Evolutionary conservation across 345 rosid species (phyloP), one percentile per base, ranked within the genome.

Genomic region (Syzygium oleosum): DNA sequence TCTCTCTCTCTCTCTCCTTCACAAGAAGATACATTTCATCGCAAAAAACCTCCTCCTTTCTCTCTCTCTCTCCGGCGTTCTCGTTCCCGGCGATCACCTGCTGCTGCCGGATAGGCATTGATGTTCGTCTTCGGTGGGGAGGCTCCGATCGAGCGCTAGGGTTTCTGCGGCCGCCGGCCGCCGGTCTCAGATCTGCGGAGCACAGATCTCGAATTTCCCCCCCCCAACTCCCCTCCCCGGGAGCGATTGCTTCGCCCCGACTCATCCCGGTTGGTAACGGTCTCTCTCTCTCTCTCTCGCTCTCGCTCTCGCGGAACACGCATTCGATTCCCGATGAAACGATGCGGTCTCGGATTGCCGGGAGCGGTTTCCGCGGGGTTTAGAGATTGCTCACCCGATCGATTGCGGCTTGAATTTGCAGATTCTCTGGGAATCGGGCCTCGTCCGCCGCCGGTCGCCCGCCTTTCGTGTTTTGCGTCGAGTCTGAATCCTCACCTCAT

Each of bases 391-490:
- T 73, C 49, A 73, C 38, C 7, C 49, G 80, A 73, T 73, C 80
- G 80, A 23, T 34, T 22, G 46, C 23, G 46, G 80, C 80, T 73
- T 73, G 80, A 73, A 73, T 34, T 73, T 25, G 43, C 41, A 80
- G 84, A 86, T 90, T 87, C 13, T 41, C 3, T 22, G 41, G 54
- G 52, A 52, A 78, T 51, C n/a, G 84, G 31, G 52, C 34, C 61
- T 29, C 80, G 79, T 51, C 84, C 51, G 63, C 80, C 58, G 58
- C 68, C 68, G 34, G 61, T 38, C 61, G 51, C 43, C 52, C n/a
- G n/a, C 46, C 85, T 91, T 93, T 89, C 92, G 94, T 94, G 96
- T 91, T 90, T 93, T 89, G 85, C 89, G 88, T 92, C 87, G 94
- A 92, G 88, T 94, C 91, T 86, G 92, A 89, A 86, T 91, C 91